phyloP scores from a whole-genome alignment of 2,329 filamentous ascomycete genomes.

The Beauveria pseudobassiana region DNA sequence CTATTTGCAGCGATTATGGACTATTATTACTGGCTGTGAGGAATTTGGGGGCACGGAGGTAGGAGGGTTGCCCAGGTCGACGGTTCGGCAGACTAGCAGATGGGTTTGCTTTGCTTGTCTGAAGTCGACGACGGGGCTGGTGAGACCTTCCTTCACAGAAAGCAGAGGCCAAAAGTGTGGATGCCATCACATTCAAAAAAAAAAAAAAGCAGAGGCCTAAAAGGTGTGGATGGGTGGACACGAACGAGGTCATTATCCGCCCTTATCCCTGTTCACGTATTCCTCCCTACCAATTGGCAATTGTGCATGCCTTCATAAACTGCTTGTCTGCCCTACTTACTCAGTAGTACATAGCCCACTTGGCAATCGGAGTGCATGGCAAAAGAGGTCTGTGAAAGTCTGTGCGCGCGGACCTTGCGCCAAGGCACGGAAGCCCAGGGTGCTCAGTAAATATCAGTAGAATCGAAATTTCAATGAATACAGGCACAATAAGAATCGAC shows the following conservation, averaged over 20 bases:
- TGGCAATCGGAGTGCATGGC: no score
- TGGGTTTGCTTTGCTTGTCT: neutral
- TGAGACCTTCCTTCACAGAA: neutral
- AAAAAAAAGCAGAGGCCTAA: neutral
- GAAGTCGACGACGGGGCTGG: neutral
- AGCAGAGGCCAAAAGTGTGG: neutral
- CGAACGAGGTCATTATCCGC: neutral
- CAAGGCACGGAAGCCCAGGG: neutral
- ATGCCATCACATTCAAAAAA: neutral
- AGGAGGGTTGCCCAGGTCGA: no score
- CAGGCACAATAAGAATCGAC: neutral
- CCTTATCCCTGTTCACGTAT: neutral
- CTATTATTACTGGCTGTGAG: neutral
- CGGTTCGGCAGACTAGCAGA: neutral
- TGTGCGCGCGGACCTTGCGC: constrained; percentile 2
- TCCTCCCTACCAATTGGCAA: neutral
- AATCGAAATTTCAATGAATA: neutral
- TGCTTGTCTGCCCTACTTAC: neutral
- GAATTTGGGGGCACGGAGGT: neutral
- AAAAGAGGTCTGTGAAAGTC: neutral
- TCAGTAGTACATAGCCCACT: no score
- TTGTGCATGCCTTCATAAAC: neutral
- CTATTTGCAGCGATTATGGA: neutral
- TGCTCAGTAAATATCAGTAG: neutral
- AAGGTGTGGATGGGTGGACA: neutral